Base-by-base conservation (phyloP, 352 stramenopile genomes). In the Sclerospora graminicola region DNA sequence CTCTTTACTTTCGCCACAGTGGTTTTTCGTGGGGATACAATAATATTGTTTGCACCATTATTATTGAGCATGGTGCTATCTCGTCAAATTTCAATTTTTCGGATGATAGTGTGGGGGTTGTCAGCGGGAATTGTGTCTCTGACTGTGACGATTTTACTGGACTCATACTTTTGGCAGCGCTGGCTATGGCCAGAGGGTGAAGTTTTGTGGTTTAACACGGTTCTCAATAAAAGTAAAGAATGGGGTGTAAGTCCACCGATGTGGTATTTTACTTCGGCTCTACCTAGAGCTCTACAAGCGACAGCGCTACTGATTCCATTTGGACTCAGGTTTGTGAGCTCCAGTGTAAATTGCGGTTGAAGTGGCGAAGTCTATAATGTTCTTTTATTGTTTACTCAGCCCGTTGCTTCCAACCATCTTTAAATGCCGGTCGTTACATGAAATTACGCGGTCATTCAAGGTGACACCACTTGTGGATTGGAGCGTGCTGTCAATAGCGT, bases 131-230 rank as follows among this genome's bases (percentile, higher is more conserved):
- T 84, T 4, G 9, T 66, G 5, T 81, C 85, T 23, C 55, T 98
- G 2, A 24, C 65, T 0, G 11, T 95, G 16, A 98, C 87, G 0
- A 56, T 97, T 20, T 46, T 78, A 9, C 57, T 98, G 1, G 95
- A 99, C 58, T 97, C 89, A 34, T 78, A 91, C 51, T 91, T 98
- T 49, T 98, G 95, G 91, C 73, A 81, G 52, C 76, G 82, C 7
- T 94, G 72, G 84, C 57, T 98, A 15, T 99, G 95, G 95, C 95
- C 97, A n/a, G 97, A 99, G 54, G 94, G 95, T 20, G 82, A 95
- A 45, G 97, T 99, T 7, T 78, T 99, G 20, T 98, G 91, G 63
- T 98, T 97, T 57, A 92, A 92, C 34, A 95, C 94, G 1, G 73
- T 99, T 31, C 66, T 97, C 38, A 98, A 99, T 65, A 97, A 96